Conservation (phyloP, 2,329 filamentous ascomycete genomes). For the Ophiostoma novo-ulmi region DNA sequence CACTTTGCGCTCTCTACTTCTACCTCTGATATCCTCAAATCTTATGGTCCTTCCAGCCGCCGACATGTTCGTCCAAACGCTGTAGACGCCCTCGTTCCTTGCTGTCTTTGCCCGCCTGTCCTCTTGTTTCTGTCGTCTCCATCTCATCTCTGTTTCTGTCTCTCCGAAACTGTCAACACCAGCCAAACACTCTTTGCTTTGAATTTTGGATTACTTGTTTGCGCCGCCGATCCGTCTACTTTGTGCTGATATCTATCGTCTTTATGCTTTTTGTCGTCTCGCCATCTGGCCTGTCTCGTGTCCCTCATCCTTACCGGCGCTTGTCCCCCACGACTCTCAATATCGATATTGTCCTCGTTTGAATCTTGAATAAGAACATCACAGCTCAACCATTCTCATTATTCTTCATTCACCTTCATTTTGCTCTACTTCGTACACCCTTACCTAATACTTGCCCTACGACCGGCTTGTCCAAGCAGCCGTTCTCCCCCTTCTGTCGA, state of each 20-base stretch:
- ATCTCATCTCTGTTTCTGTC: neutral
- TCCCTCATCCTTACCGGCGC: neutral
- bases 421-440: neutral
- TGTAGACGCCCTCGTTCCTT: slow-evolving; percentile 7
- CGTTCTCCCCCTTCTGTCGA: slow-evolving; percentile 21
- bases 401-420: neutral
- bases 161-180: neutral
- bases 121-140: neutral
- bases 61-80: slow-evolving; percentile 1
- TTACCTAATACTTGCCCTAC: neutral
- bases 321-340: neutral
- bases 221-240: neutral
- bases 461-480: neutral
- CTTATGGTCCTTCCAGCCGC: slow-evolving; percentile 1
- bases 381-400: neutral
- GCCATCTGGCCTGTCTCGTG: neutral
- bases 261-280: neutral
- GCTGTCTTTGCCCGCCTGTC: neutral
- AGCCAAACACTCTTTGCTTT: neutral
- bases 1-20: neutral
- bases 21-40: neutral
- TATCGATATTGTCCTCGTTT: neutral
- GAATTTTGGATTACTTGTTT: neutral
- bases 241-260: no score
- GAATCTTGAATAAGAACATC: neutral